phyloP scores from a whole-genome alignment of 1,284 basidiomycete species.

The Moesziomyces antarcticus region DNA sequence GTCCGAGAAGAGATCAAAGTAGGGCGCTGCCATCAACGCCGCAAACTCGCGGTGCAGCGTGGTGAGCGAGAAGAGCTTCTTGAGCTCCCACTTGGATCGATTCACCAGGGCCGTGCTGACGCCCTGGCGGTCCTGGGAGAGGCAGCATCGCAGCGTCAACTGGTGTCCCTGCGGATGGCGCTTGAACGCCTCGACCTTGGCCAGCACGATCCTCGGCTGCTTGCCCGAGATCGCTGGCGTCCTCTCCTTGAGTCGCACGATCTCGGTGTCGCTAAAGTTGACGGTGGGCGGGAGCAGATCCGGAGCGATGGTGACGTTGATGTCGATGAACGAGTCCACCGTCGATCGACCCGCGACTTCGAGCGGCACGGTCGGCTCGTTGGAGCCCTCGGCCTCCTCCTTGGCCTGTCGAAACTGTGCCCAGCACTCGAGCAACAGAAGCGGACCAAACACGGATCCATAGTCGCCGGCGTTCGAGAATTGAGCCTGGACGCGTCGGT shows the following conservation, averaged over 20 bases:
- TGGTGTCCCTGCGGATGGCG: slow-evolving; percentile 71
- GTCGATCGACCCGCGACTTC: slow-evolving; percentile 49
- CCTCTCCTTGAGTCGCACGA: slow-evolving; percentile 81
- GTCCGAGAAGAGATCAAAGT: slow-evolving; percentile 80
- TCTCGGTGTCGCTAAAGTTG: slow-evolving; percentile 67
- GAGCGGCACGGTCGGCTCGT: slow-evolving; percentile 30
- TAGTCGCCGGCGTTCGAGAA: slow-evolving; percentile 81
- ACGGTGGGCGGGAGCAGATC: slow-evolving; percentile 30
- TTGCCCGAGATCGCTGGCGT: slow-evolving; percentile 80
- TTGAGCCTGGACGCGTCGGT: slow-evolving; percentile 71
- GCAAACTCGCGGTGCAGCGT: slow-evolving; percentile 93
- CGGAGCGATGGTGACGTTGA: slow-evolving; percentile 43
- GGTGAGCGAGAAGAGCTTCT: slow-evolving; percentile 87
- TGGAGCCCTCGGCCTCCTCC: slow-evolving; percentile 73
- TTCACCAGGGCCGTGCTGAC: slow-evolving; percentile 70
- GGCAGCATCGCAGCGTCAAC: slow-evolving; percentile 70
- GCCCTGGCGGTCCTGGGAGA: slow-evolving; percentile 68
- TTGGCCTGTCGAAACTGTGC: slow-evolving; percentile 82
- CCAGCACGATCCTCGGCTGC: slow-evolving; percentile 72
- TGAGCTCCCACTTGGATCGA: slow-evolving; percentile 78
- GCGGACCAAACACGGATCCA: slow-evolving; percentile 80
- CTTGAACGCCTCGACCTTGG: slow-evolving; percentile 81
- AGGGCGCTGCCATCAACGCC: slow-evolving; percentile 83
- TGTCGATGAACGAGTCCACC: slow-evolving; percentile 53
- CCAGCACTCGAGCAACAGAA: slow-evolving; percentile 93